Evolutionary conservation across 1,139 yeast genomes (phyloP).

Genomic region (Blastobotrys buckinghamii): DNA sequence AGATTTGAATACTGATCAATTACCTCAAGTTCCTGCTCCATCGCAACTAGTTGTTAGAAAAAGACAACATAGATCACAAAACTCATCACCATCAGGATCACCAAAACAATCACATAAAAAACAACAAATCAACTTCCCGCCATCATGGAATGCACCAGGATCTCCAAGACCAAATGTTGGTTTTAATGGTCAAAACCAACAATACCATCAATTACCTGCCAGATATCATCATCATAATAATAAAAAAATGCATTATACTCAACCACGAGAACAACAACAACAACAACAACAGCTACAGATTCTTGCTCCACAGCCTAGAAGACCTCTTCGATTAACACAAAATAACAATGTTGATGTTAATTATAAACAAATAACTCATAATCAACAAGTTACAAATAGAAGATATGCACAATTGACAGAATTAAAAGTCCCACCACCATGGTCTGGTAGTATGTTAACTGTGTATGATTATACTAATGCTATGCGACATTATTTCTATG

Average conservation of each 20-base stretch:
- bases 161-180: not conserved
- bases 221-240: not conserved
- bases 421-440: slow-evolving; percentile 1
- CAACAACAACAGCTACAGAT: too few relatives aligned
- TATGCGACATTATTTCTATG: not conserved
- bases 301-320: too few relatives aligned
- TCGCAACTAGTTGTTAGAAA: not conserved
- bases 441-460: slow-evolving; percentile 9
- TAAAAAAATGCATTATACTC: too few relatives aligned
- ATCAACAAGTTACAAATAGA: too few relatives aligned
- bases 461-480: slow-evolving; percentile 7
- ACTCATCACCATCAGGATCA: not conserved
- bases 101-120: not conserved
- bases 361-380: too few relatives aligned
- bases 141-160: not conserved
- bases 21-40: slow-evolving; percentile 6
- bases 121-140: not conserved
- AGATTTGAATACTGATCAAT: not conserved
- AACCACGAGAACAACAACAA: too few relatives aligned
- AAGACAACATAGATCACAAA: not conserved
- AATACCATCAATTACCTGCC: not conserved
- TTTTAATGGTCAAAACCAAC: not conserved
- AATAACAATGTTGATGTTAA: too few relatives aligned
- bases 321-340: too few relatives aligned
- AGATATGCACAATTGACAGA: not conserved